Evolutionary conservation across 2,329 filamentous ascomycete genomes (phyloP), one percentile per base, ranked within the genome.

Genomic region (Aspergillus piperis): DNA sequence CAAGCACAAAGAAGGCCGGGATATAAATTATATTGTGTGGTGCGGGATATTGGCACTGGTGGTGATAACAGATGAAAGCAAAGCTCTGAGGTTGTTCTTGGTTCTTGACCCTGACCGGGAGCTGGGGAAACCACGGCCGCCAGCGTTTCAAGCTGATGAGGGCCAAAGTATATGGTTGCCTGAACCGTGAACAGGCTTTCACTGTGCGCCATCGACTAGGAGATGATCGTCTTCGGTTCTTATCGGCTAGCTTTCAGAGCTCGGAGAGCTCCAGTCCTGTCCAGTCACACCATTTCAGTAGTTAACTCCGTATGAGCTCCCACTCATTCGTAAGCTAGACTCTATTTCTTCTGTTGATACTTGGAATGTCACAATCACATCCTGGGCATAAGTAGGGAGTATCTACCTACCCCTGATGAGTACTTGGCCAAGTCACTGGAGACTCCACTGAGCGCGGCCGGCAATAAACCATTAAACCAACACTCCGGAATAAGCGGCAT

Each of bases 131-230:
- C 27, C 13, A 58, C 27, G 38, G 49, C 57, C 57, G 42, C 57
- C 17, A 47, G 51, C 39, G 57, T 59, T 54, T 59, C 57, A 59
- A 10, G 17, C 41, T 32, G 17, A 59, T 19, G 32, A 36, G 48
- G 39, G 25, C 25, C 44, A 54, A 36, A 27, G 32, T 55, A 55
- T 44, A 23, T 39, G 41, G 39, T 32, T 59, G 57, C 38, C 57
- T 52, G 56, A 58, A 41, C 27, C 13, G 39, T 58, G 55, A 39
- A 49, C 44, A 30, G 27, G 15, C 25, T 21, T 44, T 50, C 47
- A 19, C 44, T 17, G 47, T 27, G n/a, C 47, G 32, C 32, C 32
- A 36, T 36, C 32, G 32, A 50, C 47, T 50, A 50, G 15, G 23
- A 27, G 25, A 50, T 50, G 47, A 50, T 50, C 47, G 47, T 27